Percentiles rank a stretch among this genome's conserved stretches.
phyloP scores from a whole-genome alignment of 2,329 filamentous ascomycete genomes.

The Penicillium psychrosexuale region DNA sequence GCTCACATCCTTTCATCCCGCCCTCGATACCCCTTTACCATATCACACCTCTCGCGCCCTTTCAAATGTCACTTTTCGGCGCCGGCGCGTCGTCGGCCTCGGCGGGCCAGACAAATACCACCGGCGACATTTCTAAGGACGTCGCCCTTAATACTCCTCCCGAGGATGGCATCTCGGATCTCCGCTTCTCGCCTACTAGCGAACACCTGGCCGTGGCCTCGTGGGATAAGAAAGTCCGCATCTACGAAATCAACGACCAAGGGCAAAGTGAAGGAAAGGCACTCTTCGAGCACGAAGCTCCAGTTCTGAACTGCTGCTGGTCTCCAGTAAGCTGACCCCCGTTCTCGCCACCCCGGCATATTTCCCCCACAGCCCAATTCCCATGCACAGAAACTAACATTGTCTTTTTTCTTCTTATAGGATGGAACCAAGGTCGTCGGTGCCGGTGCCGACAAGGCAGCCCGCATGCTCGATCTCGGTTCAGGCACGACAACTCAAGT shows the following conservation, averaged over 20 bases:
- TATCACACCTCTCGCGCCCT: constrained; percentile 14
- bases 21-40: background rate
- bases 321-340: constrained; percentile 64
- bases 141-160: constrained; percentile 74
- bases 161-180: constrained; percentile 83
- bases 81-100: constrained; percentile 50
- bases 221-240: constrained; percentile 97
- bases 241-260: constrained; percentile 81
- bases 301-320: constrained; percentile 82
- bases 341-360: background rate
- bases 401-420: constrained; percentile 46
- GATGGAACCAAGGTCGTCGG: constrained; percentile 88
- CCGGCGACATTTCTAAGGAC: constrained; percentile 89
- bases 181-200: constrained; percentile 72
- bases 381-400: constrained; percentile 4
- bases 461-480: constrained; percentile 80
- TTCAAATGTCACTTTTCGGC: constrained; percentile 53
- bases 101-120: constrained; percentile 61
- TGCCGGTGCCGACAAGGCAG: constrained; percentile 84
- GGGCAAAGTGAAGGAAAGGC: constrained; percentile 83
- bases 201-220: constrained; percentile 87
- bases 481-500: constrained; percentile 62
- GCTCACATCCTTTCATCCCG: background rate
- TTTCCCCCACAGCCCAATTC: background rate
- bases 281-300: constrained; percentile 78